phyloP scores from a whole-genome alignment of 495 filamentous ascomycete species.

The Endocarpon pusillum region DNA sequence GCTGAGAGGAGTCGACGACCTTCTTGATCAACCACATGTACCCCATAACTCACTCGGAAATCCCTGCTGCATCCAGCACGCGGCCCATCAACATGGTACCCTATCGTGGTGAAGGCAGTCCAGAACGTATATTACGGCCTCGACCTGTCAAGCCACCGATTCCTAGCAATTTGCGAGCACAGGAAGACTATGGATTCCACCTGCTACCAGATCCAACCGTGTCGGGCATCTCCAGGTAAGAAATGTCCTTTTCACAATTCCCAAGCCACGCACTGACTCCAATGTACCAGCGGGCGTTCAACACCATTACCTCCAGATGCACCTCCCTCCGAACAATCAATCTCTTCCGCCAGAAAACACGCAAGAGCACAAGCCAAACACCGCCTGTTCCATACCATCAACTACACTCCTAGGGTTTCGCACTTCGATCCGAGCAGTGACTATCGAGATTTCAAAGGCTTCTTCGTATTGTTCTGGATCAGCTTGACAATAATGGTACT shows the following conservation, averaged over 20 bases:
- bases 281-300: slow-evolving; percentile 57
- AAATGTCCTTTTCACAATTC: background rate
- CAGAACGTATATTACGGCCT: slow-evolving; percentile 21
- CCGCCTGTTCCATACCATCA: slow-evolving; percentile 87
- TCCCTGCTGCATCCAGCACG: too few relatives aligned
- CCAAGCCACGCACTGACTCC: background rate
- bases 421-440: slow-evolving; percentile 90
- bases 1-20: too few relatives aligned
- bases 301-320: slow-evolving; percentile 84
- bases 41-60: too few relatives aligned
- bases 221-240: slow-evolving; percentile 12
- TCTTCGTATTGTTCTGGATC: slow-evolving; percentile 97
- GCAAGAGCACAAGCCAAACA: slow-evolving; percentile 64
- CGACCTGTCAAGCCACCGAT: slow-evolving; percentile 22
- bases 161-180: slow-evolving; percentile 17
- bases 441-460: slow-evolving; percentile 87
- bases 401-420: slow-evolving; percentile 82
- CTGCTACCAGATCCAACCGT: slow-evolving; percentile 6
- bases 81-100: too few relatives aligned
- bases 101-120: slow-evolving; percentile 9
- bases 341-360: slow-evolving; percentile 71
- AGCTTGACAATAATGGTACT: slow-evolving; percentile 91
- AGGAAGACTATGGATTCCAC: slow-evolving; percentile 11
- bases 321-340: slow-evolving; percentile 70
- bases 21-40: too few relatives aligned